Evolutionary conservation across 768 basidiomycete genomes (phyloP).

Genomic region (Boletus sp.): DNA sequence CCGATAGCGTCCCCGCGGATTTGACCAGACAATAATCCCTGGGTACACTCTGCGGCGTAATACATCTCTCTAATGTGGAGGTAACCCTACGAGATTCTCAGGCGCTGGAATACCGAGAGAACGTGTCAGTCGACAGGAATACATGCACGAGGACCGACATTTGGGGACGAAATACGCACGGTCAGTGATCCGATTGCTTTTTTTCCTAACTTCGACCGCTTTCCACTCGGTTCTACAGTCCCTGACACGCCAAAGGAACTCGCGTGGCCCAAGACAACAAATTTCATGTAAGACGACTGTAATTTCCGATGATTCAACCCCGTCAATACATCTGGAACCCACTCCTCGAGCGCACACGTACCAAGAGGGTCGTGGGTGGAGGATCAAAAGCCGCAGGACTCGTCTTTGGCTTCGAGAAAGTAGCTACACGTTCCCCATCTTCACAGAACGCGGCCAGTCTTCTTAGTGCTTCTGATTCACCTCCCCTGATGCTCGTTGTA

Average conservation of each 20-base stretch:
- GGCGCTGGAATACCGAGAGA: neutral
- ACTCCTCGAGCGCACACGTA: conserved; percentile 13
- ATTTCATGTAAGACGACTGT: conserved; percentile 17
- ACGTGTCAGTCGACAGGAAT: conserved; percentile 1
- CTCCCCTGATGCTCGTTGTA: conserved; percentile 31
- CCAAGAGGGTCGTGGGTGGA: conserved; percentile 21
- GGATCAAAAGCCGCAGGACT: conserved; percentile 20
- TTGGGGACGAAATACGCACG: conserved; percentile 11
- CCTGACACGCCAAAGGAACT: conserved; percentile 16
- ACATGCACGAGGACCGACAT: neutral
- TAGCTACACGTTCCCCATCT: conserved; percentile 6
- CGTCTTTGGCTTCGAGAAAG: conserved; percentile 18
- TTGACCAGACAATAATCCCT: conserved; percentile 9
- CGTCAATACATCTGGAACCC: conserved; percentile 3
- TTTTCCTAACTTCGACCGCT: neutral
- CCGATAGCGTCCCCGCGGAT: conserved; percentile 23
- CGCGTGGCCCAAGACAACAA: conserved; percentile 20
- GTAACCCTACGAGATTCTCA: conserved; percentile 10
- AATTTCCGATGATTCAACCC: conserved; percentile 23
- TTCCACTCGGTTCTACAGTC: conserved; percentile 7
- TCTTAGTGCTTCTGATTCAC: conserved; percentile 26
- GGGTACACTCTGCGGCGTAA: conserved; percentile 5
- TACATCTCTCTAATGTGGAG: conserved; percentile 6
- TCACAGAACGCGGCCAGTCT: conserved; percentile 19
- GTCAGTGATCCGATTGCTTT: conserved; percentile 2